A percentile compares a stretch with the other conserved stretches of the same genome.
Conservation (phyloP, 2,329 filamentous ascomycete genomes). For the Fusarium floridanum region DNA sequence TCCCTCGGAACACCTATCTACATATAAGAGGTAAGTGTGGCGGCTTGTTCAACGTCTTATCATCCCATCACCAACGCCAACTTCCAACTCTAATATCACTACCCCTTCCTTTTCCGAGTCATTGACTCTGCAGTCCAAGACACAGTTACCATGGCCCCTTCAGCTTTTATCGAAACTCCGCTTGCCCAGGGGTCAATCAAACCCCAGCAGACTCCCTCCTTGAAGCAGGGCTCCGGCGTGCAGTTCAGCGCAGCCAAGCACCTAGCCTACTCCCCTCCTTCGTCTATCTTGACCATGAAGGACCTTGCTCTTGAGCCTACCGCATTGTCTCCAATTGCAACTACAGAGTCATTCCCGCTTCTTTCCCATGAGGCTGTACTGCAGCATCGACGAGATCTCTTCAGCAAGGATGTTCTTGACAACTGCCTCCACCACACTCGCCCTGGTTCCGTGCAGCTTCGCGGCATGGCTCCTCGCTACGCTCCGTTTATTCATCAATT, state of each 20-base stretch:
- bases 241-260: conserved; percentile 37
- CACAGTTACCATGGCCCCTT: conserved; percentile 29
- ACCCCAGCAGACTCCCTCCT: background rate
- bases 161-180: conserved; percentile 16
- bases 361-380: conserved; percentile 42
- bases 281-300: conserved; percentile 35
- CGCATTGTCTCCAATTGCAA: conserved; percentile 42
- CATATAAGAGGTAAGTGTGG: background rate
- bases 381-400: conserved; percentile 38
- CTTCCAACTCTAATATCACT: background rate
- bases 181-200: background rate
- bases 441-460: conserved; percentile 46
- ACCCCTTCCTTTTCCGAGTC: background rate
- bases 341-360: conserved; percentile 49
- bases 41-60: background rate
- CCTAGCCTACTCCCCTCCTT: conserved; percentile 31
- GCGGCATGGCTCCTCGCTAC: conserved; percentile 48
- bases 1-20: background rate
- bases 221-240: background rate
- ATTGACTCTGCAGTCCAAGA: background rate
- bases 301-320: conserved; percentile 36
- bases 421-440: conserved; percentile 48
- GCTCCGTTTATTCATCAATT: conserved; percentile 50
- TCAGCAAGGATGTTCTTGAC: conserved; percentile 44
- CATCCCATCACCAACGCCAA: background rate